Evolutionary conservation across 306 rosid species (phyloP).

Genomic region (Canavalia ensiformis): DNA sequence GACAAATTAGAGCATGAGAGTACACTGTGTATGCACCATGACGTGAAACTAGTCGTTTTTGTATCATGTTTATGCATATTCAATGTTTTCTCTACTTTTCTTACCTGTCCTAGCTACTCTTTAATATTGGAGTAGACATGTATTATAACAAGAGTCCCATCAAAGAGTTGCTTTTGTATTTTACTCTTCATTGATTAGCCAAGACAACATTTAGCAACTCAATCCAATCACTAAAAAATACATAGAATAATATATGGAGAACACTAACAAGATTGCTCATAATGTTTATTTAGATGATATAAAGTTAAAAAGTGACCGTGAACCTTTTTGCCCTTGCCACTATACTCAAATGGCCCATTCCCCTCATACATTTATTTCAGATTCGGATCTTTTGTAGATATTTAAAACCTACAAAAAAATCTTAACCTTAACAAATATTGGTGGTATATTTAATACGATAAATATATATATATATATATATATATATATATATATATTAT

Average conservation of each 20-base stretch:
- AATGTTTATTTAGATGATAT: neutral
- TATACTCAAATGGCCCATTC: neutral
- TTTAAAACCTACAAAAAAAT: neutral
- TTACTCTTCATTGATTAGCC: neutral
- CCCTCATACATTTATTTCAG: neutral
- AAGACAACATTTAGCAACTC: neutral
- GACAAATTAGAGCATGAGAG: neutral
- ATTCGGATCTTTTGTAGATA: neutral
- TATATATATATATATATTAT: neutral
- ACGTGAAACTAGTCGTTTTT: neutral
- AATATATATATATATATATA: neutral
- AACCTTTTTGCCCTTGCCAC: constrained; percentile 16
- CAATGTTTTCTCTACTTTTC: neutral
- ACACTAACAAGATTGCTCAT: neutral
- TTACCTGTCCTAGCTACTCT: neutral
- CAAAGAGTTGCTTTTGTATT: neutral
- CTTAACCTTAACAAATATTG: neutral
- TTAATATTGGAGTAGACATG: neutral
- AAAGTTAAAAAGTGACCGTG: neutral
- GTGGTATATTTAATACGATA: neutral
- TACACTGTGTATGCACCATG: neutral
- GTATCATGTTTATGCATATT: neutral
- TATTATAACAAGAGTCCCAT: neutral
- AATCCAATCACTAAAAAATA: neutral
- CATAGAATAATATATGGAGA: constrained; percentile 11